Conservation (phyloP, 2,329 filamentous ascomycete genomes). For the Neophaeococcomyces aloes region DNA sequence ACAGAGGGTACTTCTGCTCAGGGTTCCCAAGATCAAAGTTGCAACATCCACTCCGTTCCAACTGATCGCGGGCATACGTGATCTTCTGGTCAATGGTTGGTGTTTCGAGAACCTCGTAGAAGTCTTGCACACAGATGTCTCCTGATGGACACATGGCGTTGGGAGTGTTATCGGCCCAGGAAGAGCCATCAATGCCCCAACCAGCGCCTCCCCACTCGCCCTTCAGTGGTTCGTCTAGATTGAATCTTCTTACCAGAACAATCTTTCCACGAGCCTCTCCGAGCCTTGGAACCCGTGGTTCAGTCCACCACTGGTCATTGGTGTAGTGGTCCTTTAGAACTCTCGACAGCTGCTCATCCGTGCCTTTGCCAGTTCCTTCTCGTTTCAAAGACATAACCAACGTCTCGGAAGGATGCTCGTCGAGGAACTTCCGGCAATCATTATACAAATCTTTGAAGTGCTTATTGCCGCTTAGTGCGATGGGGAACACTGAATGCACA, state of each 20-base stretch:
- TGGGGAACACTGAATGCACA: slow-evolving; percentile 82
- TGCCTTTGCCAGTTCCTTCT: slow-evolving; percentile 72
- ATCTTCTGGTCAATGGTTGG: slow-evolving; percentile 75
- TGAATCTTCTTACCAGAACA: slow-evolving; percentile 73
- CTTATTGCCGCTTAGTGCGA: slow-evolving; percentile 71
- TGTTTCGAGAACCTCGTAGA: slow-evolving; percentile 73
- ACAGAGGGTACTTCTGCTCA: slow-evolving; percentile 52
- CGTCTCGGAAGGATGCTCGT: slow-evolving; percentile 66
- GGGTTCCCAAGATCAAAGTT: slow-evolving; percentile 41
- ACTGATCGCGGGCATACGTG: slow-evolving; percentile 58
- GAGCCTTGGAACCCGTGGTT: slow-evolving; percentile 64
- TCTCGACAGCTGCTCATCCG: slow-evolving; percentile 65
- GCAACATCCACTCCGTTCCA: slow-evolving; percentile 46
- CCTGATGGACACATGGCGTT: slow-evolving; percentile 61
- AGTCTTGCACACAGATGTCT: slow-evolving; percentile 79
- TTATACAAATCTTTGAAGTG: slow-evolving; percentile 64
- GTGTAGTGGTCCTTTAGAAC: slow-evolving; percentile 67
- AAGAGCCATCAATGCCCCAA: slow-evolving; percentile 49
- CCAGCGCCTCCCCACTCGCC: slow-evolving; percentile 39
- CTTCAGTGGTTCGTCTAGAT: slow-evolving; percentile 42
- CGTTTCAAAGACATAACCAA: slow-evolving; percentile 82
- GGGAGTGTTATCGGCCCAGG: slow-evolving; percentile 82
- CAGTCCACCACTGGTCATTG: slow-evolving; percentile 63
- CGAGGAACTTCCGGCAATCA: slow-evolving; percentile 63
- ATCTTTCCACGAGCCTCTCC: slow-evolving; percentile 72